A percentile compares a stretch with the other conserved stretches of the same genome.
Conservation (phyloP, 371 early-diverging fungal genomes). For the Mortierella sp. region DNA sequence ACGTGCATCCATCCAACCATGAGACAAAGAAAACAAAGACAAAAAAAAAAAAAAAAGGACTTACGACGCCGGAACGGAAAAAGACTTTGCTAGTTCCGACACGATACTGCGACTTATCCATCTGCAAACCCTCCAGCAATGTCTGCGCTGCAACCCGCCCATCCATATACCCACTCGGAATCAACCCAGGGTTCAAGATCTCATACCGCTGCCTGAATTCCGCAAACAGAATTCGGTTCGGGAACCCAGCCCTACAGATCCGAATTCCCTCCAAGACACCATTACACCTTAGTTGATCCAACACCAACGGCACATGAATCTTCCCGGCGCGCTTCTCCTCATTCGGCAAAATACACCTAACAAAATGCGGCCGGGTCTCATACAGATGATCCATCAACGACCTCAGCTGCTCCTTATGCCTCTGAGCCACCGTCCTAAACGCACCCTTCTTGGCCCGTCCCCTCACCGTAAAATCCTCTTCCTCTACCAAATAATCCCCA, state of each 20-base stretch:
- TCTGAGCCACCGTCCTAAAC: slow-evolving; percentile 97
- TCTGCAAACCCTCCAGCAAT: slow-evolving; percentile 78
- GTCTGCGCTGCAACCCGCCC: slow-evolving; percentile 86
- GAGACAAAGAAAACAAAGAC: background rate
- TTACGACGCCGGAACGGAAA: slow-evolving; percentile 97
- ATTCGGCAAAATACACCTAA: slow-evolving; percentile 99
- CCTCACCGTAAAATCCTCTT: slow-evolving; percentile 58
- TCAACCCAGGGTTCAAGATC: slow-evolving; percentile 85
- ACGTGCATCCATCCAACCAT: background rate
- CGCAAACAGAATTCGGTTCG: slow-evolving; percentile 93
- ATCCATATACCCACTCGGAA: slow-evolving; percentile 89
- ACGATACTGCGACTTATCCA: slow-evolving; percentile 88
- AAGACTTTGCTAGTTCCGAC: slow-evolving; percentile 98
- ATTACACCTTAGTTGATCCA: slow-evolving; percentile 99
- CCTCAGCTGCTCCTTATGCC: slow-evolving; percentile 96
- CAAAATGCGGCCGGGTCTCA: slow-evolving; percentile 98
- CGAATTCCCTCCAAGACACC: slow-evolving; percentile 99
- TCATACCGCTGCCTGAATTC: slow-evolving; percentile 98
- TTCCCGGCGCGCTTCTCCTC: slow-evolving; percentile 91
- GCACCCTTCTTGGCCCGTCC: slow-evolving; percentile 64
- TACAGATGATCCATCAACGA: slow-evolving; percentile 93
- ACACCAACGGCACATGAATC: slow-evolving; percentile 87
- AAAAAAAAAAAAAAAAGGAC: slow-evolving; percentile 19
- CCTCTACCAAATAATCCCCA: slow-evolving; percentile 82
- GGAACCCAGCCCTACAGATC: slow-evolving; percentile 98